These are phyloP conservation scores for Zygnema circumcarinatum DNA, from an alignment of 139 green algal species.

Conservation along the genomic window DNA sequence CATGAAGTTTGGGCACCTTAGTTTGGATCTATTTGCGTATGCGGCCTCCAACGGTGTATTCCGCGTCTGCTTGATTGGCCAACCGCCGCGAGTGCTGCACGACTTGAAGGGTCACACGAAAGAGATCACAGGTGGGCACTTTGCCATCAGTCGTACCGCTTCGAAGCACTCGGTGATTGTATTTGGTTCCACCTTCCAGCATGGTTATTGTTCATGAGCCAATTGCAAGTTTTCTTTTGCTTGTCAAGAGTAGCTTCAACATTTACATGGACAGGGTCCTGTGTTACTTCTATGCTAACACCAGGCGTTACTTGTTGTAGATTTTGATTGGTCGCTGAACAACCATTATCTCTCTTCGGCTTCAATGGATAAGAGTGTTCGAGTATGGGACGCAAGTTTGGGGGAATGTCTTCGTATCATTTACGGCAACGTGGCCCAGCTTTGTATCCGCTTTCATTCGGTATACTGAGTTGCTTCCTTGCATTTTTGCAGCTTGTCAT, in stretches of 20 bases:
- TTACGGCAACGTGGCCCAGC: constrained; percentile 2
- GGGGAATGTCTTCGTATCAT: constrained; percentile 46
- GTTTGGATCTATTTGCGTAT: constrained; percentile 25
- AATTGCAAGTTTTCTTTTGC: constrained; percentile 4
- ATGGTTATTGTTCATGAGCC: not conserved
- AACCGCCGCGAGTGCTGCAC: constrained; percentile 29
- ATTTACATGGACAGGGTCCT: too few species aligned
- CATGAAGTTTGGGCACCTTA: constrained; percentile 25
- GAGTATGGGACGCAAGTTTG: constrained; percentile 32
- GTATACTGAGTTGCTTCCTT: not conserved
- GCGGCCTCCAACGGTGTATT: constrained; percentile 17
- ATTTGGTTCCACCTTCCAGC: not conserved
- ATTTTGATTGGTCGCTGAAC: constrained; percentile 43
- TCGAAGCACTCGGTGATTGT: not conserved
- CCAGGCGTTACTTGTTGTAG: too few species aligned
- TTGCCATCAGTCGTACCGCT: not conserved
- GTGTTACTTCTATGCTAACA: too few species aligned
- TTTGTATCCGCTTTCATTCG: constrained; percentile 36
- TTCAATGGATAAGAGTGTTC: constrained; percentile 45
- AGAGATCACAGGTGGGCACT: constrained; percentile 49
- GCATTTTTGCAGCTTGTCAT: too few species aligned
- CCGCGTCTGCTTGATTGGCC: constrained; percentile 11
- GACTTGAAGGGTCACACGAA: constrained; percentile 48
- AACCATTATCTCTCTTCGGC: constrained; percentile 41
- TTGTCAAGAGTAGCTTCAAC: not conserved